Conservation (phyloP, 1,139 yeast genomes). For the Lodderomyces orthopsilosis region DNA sequence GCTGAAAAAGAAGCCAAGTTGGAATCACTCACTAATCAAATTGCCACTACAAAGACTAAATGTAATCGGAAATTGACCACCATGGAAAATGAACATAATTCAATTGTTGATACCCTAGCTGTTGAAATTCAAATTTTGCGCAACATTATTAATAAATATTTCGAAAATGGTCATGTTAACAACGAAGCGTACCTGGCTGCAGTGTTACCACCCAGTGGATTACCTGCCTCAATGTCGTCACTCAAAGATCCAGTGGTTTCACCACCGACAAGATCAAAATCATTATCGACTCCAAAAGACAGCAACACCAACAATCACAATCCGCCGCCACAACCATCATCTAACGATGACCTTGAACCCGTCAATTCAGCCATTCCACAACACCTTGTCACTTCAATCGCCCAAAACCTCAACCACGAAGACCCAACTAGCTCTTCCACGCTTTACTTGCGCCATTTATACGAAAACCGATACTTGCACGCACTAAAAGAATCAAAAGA, state of each 20-base stretch:
- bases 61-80: slow-evolving; percentile 7
- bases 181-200: background rate
- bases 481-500: slow-evolving; percentile 7
- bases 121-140: slow-evolving; percentile 10
- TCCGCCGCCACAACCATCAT: background rate
- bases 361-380: background rate
- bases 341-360: background rate
- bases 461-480: slow-evolving; percentile 9
- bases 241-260: no score
- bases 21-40: slow-evolving; percentile 7
- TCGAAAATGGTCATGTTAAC: background rate
- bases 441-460: slow-evolving; percentile 8
- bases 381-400: background rate
- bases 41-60: slow-evolving; percentile 8
- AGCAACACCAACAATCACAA: background rate
- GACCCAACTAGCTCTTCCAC: no score
- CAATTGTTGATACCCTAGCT: slow-evolving; percentile 6
- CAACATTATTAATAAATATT: slow-evolving; percentile 8
- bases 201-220: background rate
- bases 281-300: background rate
- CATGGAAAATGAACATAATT: slow-evolving; percentile 8
- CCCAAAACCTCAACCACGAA: no score
- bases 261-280: background rate
- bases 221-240: background rate
- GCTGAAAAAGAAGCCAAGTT: slow-evolving; percentile 6